Base-by-base conservation (phyloP, 495 filamentous ascomycete species). In the Lasiosphaeria miniovina region DNA sequence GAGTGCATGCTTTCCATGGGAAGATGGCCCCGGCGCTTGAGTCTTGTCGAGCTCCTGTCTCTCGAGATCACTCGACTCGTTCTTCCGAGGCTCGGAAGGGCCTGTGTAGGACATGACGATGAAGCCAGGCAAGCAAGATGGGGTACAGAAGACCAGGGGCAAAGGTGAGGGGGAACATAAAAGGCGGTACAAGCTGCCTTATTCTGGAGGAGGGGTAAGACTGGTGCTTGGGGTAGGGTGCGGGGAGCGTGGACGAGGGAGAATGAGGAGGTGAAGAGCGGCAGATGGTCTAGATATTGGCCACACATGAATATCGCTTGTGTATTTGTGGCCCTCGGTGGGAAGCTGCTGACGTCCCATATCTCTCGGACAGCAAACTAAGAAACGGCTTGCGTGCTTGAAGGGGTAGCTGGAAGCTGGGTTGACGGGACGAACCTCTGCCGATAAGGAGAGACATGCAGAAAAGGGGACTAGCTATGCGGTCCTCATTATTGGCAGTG, bases 21-120 rank as follows among this genome's bases (percentile, higher is more conserved):
- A 45, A 6, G 52, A 14, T 35, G 34, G 7, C 5, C n/a, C 3
- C 38, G 3, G 6, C 61, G 10, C 11, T 24, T 36, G 48, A 24
- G 12, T 33, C 3, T 51, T 36, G 17, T 38, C 35, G 0, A 55
- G 32, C 4, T 52, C 51, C 36, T 63, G 60, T 43, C 52, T 66
- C 57, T 66, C 64, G 0, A 57, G 45, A 51, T 61, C 43, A n/a
- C 43, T 46, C 7, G 43, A 46, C 12, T 46, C 43, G 5, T n/a
- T 46, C 43, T 14, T 46, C 12, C 7, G 43, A 4, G 43, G 5
- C 12, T n/a, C 43, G 43, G 43, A 11, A 14, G 6, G 43, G 11
- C 43, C 15, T 46, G 12, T 11, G 6, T 11, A n/a, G 12, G 11
- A 14, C 43, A 46, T 46, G 43, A 1, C 11, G 43, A 46, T 6